Percentiles rank a stretch among this genome's conserved stretches.
phyloP scores from a whole-genome alignment of 2,329 filamentous ascomycete species.

The Trichoderma koningii region DNA sequence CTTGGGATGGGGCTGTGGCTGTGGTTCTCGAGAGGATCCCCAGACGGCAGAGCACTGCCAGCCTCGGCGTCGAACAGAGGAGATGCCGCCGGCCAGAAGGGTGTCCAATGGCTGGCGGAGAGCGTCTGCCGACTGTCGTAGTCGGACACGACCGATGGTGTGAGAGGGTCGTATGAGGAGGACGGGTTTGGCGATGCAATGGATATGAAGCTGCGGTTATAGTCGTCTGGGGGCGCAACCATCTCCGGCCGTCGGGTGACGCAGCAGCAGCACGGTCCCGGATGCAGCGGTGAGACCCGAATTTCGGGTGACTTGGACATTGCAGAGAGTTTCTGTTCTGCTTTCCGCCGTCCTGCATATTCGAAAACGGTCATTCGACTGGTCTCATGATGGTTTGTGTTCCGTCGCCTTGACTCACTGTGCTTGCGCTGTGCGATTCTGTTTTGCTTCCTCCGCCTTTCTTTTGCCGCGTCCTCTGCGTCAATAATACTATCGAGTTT shows the following conservation, averaged over 20 bases:
- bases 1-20: constrained; percentile 17
- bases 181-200: constrained; percentile 19
- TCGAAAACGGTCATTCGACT: not conserved
- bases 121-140: constrained; percentile 2
- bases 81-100: constrained; percentile 13
- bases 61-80: constrained; percentile 16
- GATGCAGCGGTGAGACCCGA: not conserved
- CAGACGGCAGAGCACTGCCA: not conserved
- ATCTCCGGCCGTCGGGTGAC: constrained; percentile 1
- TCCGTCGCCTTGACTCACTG: not conserved
- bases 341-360: constrained; percentile 18
- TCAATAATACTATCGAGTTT: constrained; percentile 9
- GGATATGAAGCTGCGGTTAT: constrained; percentile 9
- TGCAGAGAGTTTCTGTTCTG: constrained; percentile 22
- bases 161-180: constrained; percentile 18
- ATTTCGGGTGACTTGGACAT: constrained; percentile 13
- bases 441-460: constrained; percentile 20
- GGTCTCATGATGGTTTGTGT: not conserved
- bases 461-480: constrained; percentile 15
- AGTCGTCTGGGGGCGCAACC: not conserved
- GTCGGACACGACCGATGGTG: constrained; percentile 12
- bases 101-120: constrained; percentile 11
- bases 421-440: constrained; percentile 26
- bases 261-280: constrained; percentile 18
- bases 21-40: constrained; percentile 8